Base-by-base conservation (phyloP, 169 alveolate species). In the Cyclospora cayetanensis region DNA sequence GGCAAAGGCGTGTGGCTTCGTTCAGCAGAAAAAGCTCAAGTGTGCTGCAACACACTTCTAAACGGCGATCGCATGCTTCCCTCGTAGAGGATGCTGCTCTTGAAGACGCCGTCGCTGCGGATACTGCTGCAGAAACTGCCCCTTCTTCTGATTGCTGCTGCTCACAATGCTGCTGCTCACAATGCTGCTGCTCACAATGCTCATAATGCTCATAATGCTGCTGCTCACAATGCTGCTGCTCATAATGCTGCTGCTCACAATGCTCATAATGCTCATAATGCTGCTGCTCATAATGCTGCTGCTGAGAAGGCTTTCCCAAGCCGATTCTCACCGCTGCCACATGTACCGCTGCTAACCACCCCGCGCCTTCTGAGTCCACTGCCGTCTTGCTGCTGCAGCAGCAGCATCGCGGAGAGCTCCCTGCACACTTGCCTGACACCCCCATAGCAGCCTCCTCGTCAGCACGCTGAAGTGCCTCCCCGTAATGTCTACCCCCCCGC, bases 321-420 rank as follows among this genome's bases (percentile, higher is more conserved):
- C 25, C 43, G 2, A 43, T n/a, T 11, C 66, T 31, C 37, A 76
- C 66, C 0, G 65, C 60, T 9, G 31, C 55, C 0, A 76, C 55
- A 22, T 76, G 86, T 65, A 76, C n/a, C 65, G 43, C 86, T 11
- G 86, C 86, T 65, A 76, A 65, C 86, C 86, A 76, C n/a, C 86
- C 86, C 27, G 86, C 60, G 37, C 86, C 86, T 50, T 76, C 86
- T 9, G 43, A 43, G 68, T 76, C 65, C 4, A 42, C 9, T 3
- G 37, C 37, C 39, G 55, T 4, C 43, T 43, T 39, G 9, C 37
- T 7, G 20, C 52, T n/a, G n/a, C n/a, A n/a, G n/a, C n/a, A n/a
- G n/a, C n/a, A n/a, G n/a, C n/a, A n/a, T n/a, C n/a, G n/a, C n/a
- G n/a, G n/a, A n/a, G n/a, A n/a, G n/a, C n/a, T n/a, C n/a, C n/a